Evolutionary conservation across 352 stramenopile species (phyloP).

Genomic region (Globisporangium nodosum): DNA sequence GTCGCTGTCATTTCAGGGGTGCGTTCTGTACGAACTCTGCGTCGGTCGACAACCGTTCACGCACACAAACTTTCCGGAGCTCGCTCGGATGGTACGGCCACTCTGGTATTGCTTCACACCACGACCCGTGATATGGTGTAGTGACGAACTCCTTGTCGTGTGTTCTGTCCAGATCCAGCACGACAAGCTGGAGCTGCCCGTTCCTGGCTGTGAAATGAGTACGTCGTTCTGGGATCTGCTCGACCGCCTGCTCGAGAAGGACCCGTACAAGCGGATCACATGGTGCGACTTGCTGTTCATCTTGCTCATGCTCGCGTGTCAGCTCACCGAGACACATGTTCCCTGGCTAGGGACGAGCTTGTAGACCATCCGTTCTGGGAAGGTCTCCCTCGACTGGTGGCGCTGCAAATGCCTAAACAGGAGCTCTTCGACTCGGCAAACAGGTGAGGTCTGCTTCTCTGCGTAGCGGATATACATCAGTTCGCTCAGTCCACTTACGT

Average conservation of each 20-base stretch:
- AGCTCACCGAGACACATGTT: background rate
- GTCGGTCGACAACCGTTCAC: constrained; percentile 65
- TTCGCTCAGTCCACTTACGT: background rate
- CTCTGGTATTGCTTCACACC: background rate
- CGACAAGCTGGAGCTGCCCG: constrained; percentile 36
- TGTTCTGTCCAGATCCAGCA: constrained; percentile 55
- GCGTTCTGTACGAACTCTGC: constrained; percentile 71
- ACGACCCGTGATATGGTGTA: background rate
- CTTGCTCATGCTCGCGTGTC: constrained; percentile 1
- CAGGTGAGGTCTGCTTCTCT: background rate
- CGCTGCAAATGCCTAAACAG: constrained; percentile 48
- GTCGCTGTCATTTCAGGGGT: constrained; percentile 35
- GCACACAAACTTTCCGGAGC: constrained; percentile 64
- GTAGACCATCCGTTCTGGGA: constrained; percentile 70
- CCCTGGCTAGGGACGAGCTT: constrained; percentile 47
- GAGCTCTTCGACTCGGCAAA: constrained; percentile 39
- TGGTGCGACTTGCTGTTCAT: constrained; percentile 31
- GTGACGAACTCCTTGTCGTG: constrained; percentile 1
- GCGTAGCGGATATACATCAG: background rate
- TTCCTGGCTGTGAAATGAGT: constrained; percentile 44
- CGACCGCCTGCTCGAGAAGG: constrained; percentile 50
- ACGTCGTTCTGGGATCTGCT: constrained; percentile 55
- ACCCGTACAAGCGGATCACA: constrained; percentile 65
- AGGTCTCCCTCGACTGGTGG: constrained; percentile 18
- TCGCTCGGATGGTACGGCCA: constrained; percentile 52